Evolutionary conservation across 208 protist species (phyloP), one percentile per base, ranked within the genome.

Genomic region (Leishmania arabica): DNA sequence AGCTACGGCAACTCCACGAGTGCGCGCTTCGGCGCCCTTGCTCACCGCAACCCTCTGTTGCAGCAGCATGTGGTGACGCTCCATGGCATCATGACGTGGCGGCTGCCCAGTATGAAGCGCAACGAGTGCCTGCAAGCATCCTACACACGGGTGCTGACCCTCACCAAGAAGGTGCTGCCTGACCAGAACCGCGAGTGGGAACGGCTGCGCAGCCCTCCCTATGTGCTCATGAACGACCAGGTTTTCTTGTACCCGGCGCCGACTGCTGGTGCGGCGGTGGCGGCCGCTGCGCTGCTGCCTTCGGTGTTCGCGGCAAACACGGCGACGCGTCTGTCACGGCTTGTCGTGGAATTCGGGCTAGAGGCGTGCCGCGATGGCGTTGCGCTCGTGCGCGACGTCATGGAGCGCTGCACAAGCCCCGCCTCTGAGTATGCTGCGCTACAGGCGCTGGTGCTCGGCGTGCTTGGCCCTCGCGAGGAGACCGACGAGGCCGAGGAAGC

Each of bases 61-160:
- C 73, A 73, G 17, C 81, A 89, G 69, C 90, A 92, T 77, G 64
- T 95, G 42, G 94, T 95, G 17, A 93, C 90, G 11, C 79, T 97
- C 9, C 94, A 97, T 83, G 92, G 94, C 40, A 49, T 88, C 34
- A 95, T 97, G 90, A 92, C 91, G 24, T 97, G 92, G 92, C 87
- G 83, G 6, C 82, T 93, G 54, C 94, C 94, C 53, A 95, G 90
- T 81, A 96, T 96, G 92, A 89, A 79, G 66, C 77, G 79, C 49
- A 34, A 40, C 11, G 87, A 92, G 79, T 90, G 81, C 34, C 60
- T 95, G 47, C 49, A 66, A 2, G 91, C 91, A 13, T 83, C 79
- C 62, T 96, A 95, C 84, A 89, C 94, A 56, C 88, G 92, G 40
- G 87, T 90, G 24, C 69, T 97, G 42, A 88, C 87, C 17, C 81